A percentile compares a stretch with the other conserved stretches of the same genome.
These are phyloP conservation scores for Fragilariopsis cylindrus DNA, from an alignment of 108 stramenopile species.

Conservation along the genomic window DNA sequence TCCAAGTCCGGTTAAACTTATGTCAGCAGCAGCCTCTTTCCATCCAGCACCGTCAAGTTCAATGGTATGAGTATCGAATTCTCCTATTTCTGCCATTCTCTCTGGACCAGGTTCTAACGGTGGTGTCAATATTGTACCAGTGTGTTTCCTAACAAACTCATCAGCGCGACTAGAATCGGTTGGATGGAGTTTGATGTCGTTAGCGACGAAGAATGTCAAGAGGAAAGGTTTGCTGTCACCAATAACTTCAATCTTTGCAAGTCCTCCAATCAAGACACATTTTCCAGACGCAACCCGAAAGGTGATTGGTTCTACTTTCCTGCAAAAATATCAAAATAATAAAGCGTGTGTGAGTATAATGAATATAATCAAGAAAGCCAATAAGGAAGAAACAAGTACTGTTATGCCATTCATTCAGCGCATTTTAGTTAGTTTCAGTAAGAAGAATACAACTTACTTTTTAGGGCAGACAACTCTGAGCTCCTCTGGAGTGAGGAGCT, in stretches of 20 bases:
- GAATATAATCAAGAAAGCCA: background rate
- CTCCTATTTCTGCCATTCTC: slow-evolving; percentile 83
- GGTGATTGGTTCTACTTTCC: slow-evolving; percentile 85
- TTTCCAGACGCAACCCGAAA: slow-evolving; percentile 81
- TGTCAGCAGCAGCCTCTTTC: slow-evolving; percentile 94
- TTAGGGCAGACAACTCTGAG: slow-evolving; percentile 88
- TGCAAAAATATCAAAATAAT: slow-evolving; percentile 11
- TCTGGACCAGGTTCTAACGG: slow-evolving; percentile 80
- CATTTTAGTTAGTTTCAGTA: background rate
- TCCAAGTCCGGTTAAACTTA: slow-evolving; percentile 92
- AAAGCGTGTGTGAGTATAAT: background rate
- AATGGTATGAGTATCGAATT: slow-evolving; percentile 84
- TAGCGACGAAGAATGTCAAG: slow-evolving; percentile 94
- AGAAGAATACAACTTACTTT: slow-evolving; percentile 58
- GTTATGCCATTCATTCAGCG: background rate
- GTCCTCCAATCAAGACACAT: slow-evolving; percentile 83
- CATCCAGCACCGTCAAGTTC: slow-evolving; percentile 89
- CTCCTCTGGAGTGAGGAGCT: slow-evolving; percentile 84
- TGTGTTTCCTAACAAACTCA: slow-evolving; percentile 84
- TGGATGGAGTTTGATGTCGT: slow-evolving; percentile 93
- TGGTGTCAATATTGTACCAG: slow-evolving; percentile 89
- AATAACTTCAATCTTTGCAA: slow-evolving; percentile 82
- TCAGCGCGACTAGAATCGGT: slow-evolving; percentile 72
- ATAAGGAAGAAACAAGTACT: background rate
- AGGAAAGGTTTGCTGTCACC: slow-evolving; percentile 87